A percentile compares a stretch with the other conserved stretches of the same genome.
Evolutionary conservation across 305 asterid genomes (phyloP).

Genomic region (Fraxinus paxiana): DNA sequence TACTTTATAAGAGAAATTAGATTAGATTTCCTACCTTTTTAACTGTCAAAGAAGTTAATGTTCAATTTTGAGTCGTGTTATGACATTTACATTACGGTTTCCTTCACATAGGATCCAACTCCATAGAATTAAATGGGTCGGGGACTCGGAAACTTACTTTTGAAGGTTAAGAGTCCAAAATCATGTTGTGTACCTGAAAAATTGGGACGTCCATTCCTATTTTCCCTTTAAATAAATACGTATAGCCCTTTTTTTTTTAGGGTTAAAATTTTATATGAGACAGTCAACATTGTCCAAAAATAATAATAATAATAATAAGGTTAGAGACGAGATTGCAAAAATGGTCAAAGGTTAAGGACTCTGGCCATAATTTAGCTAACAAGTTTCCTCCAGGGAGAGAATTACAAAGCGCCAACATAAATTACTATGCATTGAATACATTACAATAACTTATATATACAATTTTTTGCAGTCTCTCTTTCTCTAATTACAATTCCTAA

Average conservation of each 20-base stretch:
- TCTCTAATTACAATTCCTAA: background rate
- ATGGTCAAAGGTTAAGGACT: background rate
- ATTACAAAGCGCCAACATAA: background rate
- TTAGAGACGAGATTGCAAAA: background rate
- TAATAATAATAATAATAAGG: too few species aligned
- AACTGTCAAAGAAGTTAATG: too few species aligned
- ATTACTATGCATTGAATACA: background rate
- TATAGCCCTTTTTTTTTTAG: too few species aligned
- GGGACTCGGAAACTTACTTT: background rate
- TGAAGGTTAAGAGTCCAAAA: background rate
- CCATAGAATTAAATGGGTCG: background rate
- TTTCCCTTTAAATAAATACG: too few species aligned
- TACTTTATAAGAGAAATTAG: background rate
- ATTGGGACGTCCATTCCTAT: background rate
- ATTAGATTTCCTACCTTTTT: background rate
- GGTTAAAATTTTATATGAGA: too few species aligned
- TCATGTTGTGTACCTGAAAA: background rate
- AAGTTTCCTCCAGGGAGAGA: background rate
- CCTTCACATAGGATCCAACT: background rate
- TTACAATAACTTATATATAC: background rate
- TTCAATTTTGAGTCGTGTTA: background rate
- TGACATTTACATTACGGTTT: background rate
- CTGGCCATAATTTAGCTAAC: background rate
- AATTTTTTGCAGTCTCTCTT: background rate
- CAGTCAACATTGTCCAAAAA: background rate